Percentiles rank a stretch among this genome's conserved stretches.
phyloP scores from a whole-genome alignment of 2,329 filamentous ascomycete genomes.

The Blastomyces silverae region DNA sequence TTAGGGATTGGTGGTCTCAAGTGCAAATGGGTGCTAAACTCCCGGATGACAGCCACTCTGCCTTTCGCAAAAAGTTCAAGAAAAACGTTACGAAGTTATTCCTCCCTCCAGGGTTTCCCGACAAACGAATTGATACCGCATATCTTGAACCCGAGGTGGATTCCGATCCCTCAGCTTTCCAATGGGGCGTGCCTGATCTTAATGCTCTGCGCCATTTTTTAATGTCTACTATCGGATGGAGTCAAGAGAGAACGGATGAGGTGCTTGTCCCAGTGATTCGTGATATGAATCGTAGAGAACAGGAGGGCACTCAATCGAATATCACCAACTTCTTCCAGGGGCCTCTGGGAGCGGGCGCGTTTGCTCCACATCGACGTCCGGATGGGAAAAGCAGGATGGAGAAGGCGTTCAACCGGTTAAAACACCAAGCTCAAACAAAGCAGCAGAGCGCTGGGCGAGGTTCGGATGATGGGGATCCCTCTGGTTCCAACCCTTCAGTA shows the following conservation, averaged over 20 bases:
- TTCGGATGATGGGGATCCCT: slow-evolving; percentile 16
- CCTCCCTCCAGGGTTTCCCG: slow-evolving; percentile 72
- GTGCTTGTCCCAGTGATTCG: slow-evolving; percentile 90
- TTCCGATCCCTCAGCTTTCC: slow-evolving; percentile 66
- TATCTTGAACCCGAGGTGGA: slow-evolving; percentile 87
- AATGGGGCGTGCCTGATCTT: slow-evolving; percentile 93
- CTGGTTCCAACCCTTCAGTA: slow-evolving; percentile 15
- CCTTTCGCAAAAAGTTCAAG: slow-evolving; percentile 80
- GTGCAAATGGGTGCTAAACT: slow-evolving; percentile 64
- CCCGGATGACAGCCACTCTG: slow-evolving; percentile 50
- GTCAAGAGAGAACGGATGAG: slow-evolving; percentile 84
- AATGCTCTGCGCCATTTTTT: slow-evolving; percentile 76
- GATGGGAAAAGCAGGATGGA: slow-evolving; percentile 66
- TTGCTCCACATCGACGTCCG: slow-evolving; percentile 60
- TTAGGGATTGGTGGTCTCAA: slow-evolving; percentile 79
- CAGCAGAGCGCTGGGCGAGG: slow-evolving; percentile 18
- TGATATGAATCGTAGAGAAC: slow-evolving; percentile 84
- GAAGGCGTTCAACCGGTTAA: slow-evolving; percentile 63
- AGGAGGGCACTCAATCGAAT: slow-evolving; percentile 90
- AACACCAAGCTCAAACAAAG: slow-evolving; percentile 45
- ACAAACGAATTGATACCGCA: slow-evolving; percentile 67
- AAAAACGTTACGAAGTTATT: slow-evolving; percentile 81
- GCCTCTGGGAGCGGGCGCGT: slow-evolving; percentile 50
- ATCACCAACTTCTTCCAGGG: slow-evolving; percentile 91
- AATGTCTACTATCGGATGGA: slow-evolving; percentile 91